These are phyloP conservation scores for Sutorius australiensis DNA, from an alignment of 768 basidiomycete species.

Conservation along the genomic window DNA sequence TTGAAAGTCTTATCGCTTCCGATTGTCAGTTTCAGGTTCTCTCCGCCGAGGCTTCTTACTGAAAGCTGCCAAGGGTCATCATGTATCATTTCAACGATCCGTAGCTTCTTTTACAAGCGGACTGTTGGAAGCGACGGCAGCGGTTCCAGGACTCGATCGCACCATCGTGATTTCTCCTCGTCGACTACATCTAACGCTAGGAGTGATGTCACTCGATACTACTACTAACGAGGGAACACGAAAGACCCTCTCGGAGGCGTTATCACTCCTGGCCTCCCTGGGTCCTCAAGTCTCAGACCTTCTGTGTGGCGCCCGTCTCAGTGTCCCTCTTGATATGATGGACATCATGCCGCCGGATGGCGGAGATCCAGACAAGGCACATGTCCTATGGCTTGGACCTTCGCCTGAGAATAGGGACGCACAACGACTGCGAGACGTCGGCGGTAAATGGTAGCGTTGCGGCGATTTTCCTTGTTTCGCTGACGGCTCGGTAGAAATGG, in stretches of 20 bases:
- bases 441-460: conserved; percentile 29
- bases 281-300: conserved; percentile 41
- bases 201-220: conserved; percentile 59
- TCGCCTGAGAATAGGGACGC: conserved; percentile 31
- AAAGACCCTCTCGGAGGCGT: conserved; percentile 38
- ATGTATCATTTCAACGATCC: conserved; percentile 34
- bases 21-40: conserved; percentile 32
- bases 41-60: conserved; percentile 8
- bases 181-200: conserved; percentile 70
- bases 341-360: conserved; percentile 46
- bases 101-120: conserved; percentile 36
- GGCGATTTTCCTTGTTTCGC: neutral
- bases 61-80: conserved; percentile 36
- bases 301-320: conserved; percentile 32
- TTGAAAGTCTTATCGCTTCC: conserved; percentile 31
- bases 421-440: conserved; percentile 29
- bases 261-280: conserved; percentile 39
- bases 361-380: conserved; percentile 38
- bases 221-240: neutral
- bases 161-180: conserved; percentile 53
- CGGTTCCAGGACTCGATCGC: conserved; percentile 50
- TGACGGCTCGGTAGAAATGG: conserved; percentile 34
- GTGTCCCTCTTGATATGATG: conserved; percentile 44
- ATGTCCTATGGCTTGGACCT: conserved; percentile 58
- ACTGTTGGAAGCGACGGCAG: conserved; percentile 24